A percentile compares a stretch with the other conserved stretches of the same genome.
Evolutionary conservation across 148 eudicot species (phyloP).

Genomic region (Beta vulgaris): DNA sequence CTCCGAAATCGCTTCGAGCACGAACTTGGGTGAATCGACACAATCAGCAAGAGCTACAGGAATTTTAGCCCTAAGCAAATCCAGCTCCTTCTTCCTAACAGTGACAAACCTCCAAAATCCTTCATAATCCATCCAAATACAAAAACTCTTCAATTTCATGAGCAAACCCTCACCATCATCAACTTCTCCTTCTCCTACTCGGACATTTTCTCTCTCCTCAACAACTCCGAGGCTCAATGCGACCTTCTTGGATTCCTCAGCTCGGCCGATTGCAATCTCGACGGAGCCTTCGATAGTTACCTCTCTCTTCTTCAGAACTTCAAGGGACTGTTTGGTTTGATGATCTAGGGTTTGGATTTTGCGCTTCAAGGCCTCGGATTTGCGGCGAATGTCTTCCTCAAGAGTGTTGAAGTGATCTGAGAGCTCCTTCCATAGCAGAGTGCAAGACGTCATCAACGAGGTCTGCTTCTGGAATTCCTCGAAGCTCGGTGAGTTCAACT

Average conservation of each 20-base stretch:
- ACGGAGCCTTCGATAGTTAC: constrained; percentile 53
- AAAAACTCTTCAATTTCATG: constrained; percentile 44
- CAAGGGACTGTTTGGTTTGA: constrained; percentile 53
- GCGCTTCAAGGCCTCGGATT: constrained; percentile 59
- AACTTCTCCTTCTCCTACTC: constrained; percentile 36
- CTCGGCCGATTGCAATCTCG: constrained; percentile 47
- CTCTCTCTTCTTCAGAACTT: constrained; percentile 60
- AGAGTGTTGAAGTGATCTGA: constrained; percentile 82
- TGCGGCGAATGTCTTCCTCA: constrained; percentile 57
- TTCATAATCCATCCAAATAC: constrained; percentile 56
- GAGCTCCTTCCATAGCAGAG: constrained; percentile 93
- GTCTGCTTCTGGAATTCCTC: constrained; percentile 88
- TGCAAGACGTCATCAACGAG: constrained; percentile 93
- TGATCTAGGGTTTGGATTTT: constrained; percentile 54
- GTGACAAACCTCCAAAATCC: constrained; percentile 74
- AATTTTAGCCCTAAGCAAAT: constrained; percentile 49
- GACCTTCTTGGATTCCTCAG: constrained; percentile 41
- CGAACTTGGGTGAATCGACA: constrained; percentile 80
- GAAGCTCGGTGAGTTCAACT: constrained; percentile 49
- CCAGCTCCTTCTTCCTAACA: constrained; percentile 73
- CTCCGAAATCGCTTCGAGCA: constrained; percentile 81
- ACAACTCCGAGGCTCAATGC: constrained; percentile 22
- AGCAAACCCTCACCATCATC: constrained; percentile 61
- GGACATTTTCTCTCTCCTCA: background rate
- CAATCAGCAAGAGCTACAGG: constrained; percentile 57